A percentile compares a stretch with the other conserved stretches of the same genome.
phyloP scores from a whole-genome alignment of 352 stramenopile genomes.

The Thalassiosira livingstoniorum region DNA sequence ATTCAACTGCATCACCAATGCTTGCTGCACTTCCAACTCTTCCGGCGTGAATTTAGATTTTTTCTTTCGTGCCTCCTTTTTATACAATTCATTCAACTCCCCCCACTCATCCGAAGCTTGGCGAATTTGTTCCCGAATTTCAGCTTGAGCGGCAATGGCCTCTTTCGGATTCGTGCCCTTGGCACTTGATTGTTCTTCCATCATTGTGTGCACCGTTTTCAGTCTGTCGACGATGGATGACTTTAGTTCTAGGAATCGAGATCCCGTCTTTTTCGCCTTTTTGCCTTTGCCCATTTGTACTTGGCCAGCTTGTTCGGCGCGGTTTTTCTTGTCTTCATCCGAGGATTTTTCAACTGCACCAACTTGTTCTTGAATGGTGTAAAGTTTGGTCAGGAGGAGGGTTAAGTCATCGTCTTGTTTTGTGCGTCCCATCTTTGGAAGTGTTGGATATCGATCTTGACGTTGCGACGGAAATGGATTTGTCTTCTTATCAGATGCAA shows the following conservation, averaged over 20 bases:
- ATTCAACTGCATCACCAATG: constrained; percentile 76
- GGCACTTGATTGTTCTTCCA: constrained; percentile 64
- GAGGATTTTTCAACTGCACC: constrained; percentile 78
- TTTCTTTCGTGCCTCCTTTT: constrained; percentile 82
- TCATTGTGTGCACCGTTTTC: constrained; percentile 65
- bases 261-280: constrained; percentile 77
- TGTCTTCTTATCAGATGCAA: no score
- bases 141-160: constrained; percentile 78
- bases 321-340: constrained; percentile 72
- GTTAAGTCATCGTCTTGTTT: constrained; percentile 79
- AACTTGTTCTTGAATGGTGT: constrained; percentile 82
- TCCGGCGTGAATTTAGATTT: constrained; percentile 81
- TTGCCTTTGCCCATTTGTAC: constrained; percentile 66
- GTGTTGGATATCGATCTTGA: no score
- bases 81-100: constrained; percentile 81
- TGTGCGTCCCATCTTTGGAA: constrained; percentile 39
- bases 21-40: constrained; percentile 80
- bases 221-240: constrained; percentile 76
- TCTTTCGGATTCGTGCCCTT: constrained; percentile 81
- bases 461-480: no score
- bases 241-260: constrained; percentile 83
- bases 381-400: constrained; percentile 81
- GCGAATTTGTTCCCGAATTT: constrained; percentile 78
- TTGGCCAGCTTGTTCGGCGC: constrained; percentile 61
- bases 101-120: constrained; percentile 80